Base-by-base conservation (phyloP, 768 basidiomycete genomes). In the Macrolepiota fuliginosa region DNA sequence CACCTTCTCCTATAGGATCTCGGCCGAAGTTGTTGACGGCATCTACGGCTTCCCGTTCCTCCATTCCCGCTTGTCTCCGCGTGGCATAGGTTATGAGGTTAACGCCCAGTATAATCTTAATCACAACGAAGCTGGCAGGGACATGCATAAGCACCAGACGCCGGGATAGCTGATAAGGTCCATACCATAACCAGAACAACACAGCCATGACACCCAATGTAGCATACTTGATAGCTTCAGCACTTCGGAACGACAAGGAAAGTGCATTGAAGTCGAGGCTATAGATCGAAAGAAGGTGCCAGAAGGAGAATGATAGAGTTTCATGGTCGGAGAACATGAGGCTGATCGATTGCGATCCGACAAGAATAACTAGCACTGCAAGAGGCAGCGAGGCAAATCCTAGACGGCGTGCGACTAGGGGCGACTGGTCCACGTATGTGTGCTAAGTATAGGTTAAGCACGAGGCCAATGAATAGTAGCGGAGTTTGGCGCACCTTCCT, bases 301-400 rank as follows among this genome's bases (percentile, higher is more conserved):
- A 49, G 54, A 61, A 55, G n/a, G 60, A 55, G 46, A 55, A 61
- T 12, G 60, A 47, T 27, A 61, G 46, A 0, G 35, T 25, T n/a
- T 55, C 53, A 12, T 54, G 77, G n/a, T 73, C 72, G 3, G 84
- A 77, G 58, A 90, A 81, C 59, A 91, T 75, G 4, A 91, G 74
- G 54, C 73, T 81, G 54, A 90, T 69, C 12, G 88, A 89, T 67
- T 93, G 92, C 1, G 86, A 82, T 22, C 89, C 88, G 45, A 94
- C 84, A 58, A 96, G 79, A 63, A 91, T 83, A 19, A 83, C 84
- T 17, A 98, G 80, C 24, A 92, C 92, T 0, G 94, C 94, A 2
- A 98, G 81, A 0, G 97, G 97, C 22, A 98, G 79, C 0, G 95
- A 87, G 1, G 97, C 91, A 72, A 98, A 97, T 15, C 97, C 97